These are phyloP conservation scores for Capsicum baccatum DNA, from an alignment of 257 asterid species.

Conservation along the genomic window DNA sequence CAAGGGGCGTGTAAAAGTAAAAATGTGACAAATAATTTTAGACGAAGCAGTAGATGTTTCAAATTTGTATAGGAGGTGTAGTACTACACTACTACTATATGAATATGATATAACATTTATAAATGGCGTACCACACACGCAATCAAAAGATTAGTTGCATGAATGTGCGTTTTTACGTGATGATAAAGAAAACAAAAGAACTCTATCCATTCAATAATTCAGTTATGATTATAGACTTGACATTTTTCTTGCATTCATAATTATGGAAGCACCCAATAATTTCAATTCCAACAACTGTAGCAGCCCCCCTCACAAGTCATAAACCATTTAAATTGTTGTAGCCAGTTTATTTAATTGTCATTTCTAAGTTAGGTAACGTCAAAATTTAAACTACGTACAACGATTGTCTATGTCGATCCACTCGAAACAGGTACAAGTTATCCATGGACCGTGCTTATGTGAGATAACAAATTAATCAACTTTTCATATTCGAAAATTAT, in stretches of 20 bases:
- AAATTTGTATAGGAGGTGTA: not conserved
- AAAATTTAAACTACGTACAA: not conserved
- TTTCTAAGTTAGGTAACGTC: conserved; percentile 6
- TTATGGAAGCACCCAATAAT: not conserved
- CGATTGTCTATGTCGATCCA: not conserved
- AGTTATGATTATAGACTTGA: not conserved
- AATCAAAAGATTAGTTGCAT: conserved; percentile 12
- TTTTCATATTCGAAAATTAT: not conserved
- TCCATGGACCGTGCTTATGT: not conserved
- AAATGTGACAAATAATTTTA: too few species aligned
- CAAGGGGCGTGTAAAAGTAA: too few species aligned
- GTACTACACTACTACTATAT: not conserved
- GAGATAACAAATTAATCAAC: not conserved
- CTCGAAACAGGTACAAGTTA: not conserved
- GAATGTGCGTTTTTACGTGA: conserved; percentile 1
- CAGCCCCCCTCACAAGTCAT: not conserved
- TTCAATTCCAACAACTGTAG: not conserved
- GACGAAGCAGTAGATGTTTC: not conserved
- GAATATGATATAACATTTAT: not conserved
- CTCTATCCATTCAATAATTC: conserved; percentile 7
- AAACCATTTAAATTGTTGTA: not conserved
- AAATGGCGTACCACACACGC: not conserved
- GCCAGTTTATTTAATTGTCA: not conserved
- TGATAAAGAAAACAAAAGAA: not conserved
- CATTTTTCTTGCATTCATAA: not conserved